Base-by-base conservation (phyloP, 441 rosid species). In the Rhodomyrtus psidioides region DNA sequence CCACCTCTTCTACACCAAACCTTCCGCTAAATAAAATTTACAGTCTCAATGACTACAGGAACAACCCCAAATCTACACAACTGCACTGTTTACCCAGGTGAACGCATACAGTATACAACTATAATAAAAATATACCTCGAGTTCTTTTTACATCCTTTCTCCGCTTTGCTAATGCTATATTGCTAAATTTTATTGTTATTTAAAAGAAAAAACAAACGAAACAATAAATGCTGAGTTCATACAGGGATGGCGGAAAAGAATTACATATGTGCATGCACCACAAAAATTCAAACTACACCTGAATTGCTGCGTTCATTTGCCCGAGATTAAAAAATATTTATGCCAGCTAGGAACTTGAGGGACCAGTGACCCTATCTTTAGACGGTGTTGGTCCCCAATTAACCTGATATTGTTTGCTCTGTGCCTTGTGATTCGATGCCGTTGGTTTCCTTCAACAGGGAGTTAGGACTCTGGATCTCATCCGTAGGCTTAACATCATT, bases 381-480 rank as follows among this genome's bases (percentile, higher is more conserved):
- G 84, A 53, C 13, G 34, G 88, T 27, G 26, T 53, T 54, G 70
- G 76, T 39, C 21, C 76, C 76, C 13, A 8, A 49, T 81, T 55
- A 85, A 87, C 74, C 75, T 42, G 88, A 83, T 55, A 82, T 83
- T 81, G 84, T 85, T 87, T 88, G 89, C 83, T 89, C 90, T 34
- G 92, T 87, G 81, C 87, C 91, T 62, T 87, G 88, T 49, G 82
- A 90, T 81, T 91, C 84, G 16, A 86, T 55, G 27, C 91, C 91
- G 34, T 89, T 88, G 8, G 87, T 74, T 70, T 87, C 92, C 86
- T 89, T 90, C 85, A 60, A 91, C 82, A 83, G 84, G 27, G 85
- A 74, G 84, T 88, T 88, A n/a, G 89, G 87, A 84, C 42, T 88
- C 59, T 83, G 87, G 55, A 55, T 86, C 89, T 90, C 91, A 14